Percentiles rank a stretch among this genome's conserved stretches.
phyloP scores from a whole-genome alignment of 345 rosid species.

The Trapa bicornis region DNA sequence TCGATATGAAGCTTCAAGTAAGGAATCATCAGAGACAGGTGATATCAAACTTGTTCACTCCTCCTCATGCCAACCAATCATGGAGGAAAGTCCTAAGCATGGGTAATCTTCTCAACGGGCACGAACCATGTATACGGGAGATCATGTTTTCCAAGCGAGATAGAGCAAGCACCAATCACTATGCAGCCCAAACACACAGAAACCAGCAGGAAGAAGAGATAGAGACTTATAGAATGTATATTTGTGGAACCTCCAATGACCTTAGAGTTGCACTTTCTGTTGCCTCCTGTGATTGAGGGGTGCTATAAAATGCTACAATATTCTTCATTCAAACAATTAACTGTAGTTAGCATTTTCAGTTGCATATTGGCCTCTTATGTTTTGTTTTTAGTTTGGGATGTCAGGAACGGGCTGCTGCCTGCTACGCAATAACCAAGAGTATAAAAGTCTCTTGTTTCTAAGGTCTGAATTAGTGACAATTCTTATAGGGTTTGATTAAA shows the following conservation, averaged over 20 bases:
- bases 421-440: not conserved
- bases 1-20: slow-evolving; percentile 42
- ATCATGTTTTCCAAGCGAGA: slow-evolving; percentile 59
- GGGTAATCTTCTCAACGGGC: slow-evolving; percentile 95
- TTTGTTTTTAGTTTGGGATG: not conserved
- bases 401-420: not conserved
- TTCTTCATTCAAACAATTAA: not conserved
- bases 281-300: slow-evolving; percentile 54
- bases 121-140: slow-evolving; percentile 78
- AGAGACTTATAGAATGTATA: slow-evolving; percentile 82
- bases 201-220: slow-evolving; percentile 30
- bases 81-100: slow-evolving; percentile 97
- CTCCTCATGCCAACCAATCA: slow-evolving; percentile 70
- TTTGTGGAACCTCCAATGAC: slow-evolving; percentile 82
- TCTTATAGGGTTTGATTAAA: no score
- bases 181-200: slow-evolving; percentile 29
- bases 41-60: slow-evolving; percentile 60
- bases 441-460: no score
- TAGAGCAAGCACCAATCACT: slow-evolving; percentile 35
- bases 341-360: not conserved
- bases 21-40: slow-evolving; percentile 41
- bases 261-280: slow-evolving; percentile 89
- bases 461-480: no score
- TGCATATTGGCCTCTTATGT: not conserved
- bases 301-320: not conserved